Conservation (phyloP, 192 early-diverging fungal species). For the Backusella mclennaniae region DNA sequence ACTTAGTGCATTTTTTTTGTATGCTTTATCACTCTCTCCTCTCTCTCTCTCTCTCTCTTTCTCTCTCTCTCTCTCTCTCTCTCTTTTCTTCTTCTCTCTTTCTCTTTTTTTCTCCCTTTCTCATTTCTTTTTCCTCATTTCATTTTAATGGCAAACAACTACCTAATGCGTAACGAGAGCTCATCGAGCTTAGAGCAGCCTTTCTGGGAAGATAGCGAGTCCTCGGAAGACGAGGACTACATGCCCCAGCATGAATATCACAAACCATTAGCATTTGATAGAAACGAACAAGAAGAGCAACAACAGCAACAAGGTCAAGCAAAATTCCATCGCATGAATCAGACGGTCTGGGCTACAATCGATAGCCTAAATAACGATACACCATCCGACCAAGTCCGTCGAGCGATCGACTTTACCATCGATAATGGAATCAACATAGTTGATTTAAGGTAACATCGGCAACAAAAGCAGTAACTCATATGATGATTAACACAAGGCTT, state of each 20-base stretch:
- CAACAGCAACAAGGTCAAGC: not conserved
- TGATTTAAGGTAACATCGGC: constrained; percentile 23
- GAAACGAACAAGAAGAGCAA: not conserved
- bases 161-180: not conserved
- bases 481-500: not conserved
- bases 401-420: constrained; percentile 22
- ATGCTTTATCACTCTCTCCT: not conserved
- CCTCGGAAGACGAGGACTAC: constrained; percentile 27
- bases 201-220: constrained; percentile 25
- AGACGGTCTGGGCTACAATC: constrained; percentile 9
- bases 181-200: constrained; percentile 3
- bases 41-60: not conserved
- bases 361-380: not conserved
- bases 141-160: not conserved
- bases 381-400: constrained; percentile 17
- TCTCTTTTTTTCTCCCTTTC: not conserved
- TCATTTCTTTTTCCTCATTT: not conserved
- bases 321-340: constrained; percentile 17
- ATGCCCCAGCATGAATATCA: constrained; percentile 11
- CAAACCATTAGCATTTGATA: constrained; percentile 2
- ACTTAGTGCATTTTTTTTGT: not conserved
- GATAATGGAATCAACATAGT: constrained; percentile 28
- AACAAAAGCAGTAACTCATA: not conserved
- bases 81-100: not conserved
- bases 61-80: not conserved